Base-by-base conservation (phyloP, 257 asterid species). In the Solanum clarkiae region DNA sequence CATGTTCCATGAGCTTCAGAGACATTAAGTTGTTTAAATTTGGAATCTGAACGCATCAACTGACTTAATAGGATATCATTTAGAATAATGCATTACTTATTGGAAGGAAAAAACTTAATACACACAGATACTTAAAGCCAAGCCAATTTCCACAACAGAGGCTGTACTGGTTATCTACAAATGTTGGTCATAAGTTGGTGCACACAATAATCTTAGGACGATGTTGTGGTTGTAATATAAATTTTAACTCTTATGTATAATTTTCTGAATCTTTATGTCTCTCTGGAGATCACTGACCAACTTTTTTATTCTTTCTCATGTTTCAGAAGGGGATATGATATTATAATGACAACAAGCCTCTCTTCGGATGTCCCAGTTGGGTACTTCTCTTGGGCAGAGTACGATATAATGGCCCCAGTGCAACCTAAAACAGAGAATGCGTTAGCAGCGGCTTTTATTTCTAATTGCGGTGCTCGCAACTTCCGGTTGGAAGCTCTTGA, bases 281-380 rank as follows among this genome's bases (percentile, higher is more conserved):
- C 14, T 77, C 45, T 15, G n/a, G 81, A 8, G 44, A 75, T 51
- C 82, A 15, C 32, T 53, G 10, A 53, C 22, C 82, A 53, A 26
- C 47, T 53, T 77, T 53, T 51, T 79, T 9, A 16, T 79, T 79
- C 17, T 53, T 79, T 79, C 49, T 79, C 82, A 16, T 79, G 47
- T 88, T 54, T 81, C 90, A 96, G 98, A 94, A 90, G 71, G 89
- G 99, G 99, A 85, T 96, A 90, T 87, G 88, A 88, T 69, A 88
- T 95, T 88, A 88, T 96, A 82, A 96, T 96, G 99, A 95, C 99
- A 4, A 95, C 99, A 45, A 94, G 99, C 89, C 99, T 96, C 87
- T 95, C 98, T 54, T 96, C 99, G 68, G 99, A 95, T 90, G 97
- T 96, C 87, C 99, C 99, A 1, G 99, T 94, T 88, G 99, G 99